Base-by-base conservation (phyloP, 176 grass and related monocot species). In the Phyllostachys edulis region DNA sequence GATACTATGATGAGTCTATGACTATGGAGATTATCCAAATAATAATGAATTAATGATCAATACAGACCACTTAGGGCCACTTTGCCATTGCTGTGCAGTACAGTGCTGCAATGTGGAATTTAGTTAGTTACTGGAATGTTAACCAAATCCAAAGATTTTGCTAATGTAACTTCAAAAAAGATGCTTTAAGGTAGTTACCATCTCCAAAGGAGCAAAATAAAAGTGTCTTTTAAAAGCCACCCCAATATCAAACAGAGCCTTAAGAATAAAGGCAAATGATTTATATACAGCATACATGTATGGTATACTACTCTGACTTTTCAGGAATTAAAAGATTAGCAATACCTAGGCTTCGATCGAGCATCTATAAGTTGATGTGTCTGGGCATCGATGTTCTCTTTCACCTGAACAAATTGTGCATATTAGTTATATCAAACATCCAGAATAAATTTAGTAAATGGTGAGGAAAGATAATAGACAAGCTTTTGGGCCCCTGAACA, bases 331-430 rank as follows among this genome's bases (percentile, higher is more conserved):
- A 34, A 34, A 34, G 32, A 34, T 34, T 34, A 34, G 32, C 32
- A 34, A 34, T 34, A 34, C 32, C 32, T 34, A 34, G 32, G 32
- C 32, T 34, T 34, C 32, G 32, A 34, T 34, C 32, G 32, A 34
- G 32, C 32, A 34, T 34, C 95, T 76, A 98, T 90, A 71, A 94
- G 87, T 84, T 98, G 95, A 87, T 94, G 90, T 79, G 90, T 89
- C 89, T 88, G 85, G 39, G 60, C 18, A 44, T 93, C 72, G 63
- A 98, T 91, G 69, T 98, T 34, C 32, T 34, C 32, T 34, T 94
- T 93, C 71, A 98, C 89, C 95, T 98, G 82, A 91, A 42, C 68
- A 50, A 77, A 69, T 64, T 4, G 63, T 72, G 24, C 34, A 59
- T 23, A 60, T 77, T 55, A 69, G 63, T 86, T 86, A 32, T 73